Base-by-base conservation (phyloP, 1,139 yeast genomes). In the Protomyces inouyei region DNA sequence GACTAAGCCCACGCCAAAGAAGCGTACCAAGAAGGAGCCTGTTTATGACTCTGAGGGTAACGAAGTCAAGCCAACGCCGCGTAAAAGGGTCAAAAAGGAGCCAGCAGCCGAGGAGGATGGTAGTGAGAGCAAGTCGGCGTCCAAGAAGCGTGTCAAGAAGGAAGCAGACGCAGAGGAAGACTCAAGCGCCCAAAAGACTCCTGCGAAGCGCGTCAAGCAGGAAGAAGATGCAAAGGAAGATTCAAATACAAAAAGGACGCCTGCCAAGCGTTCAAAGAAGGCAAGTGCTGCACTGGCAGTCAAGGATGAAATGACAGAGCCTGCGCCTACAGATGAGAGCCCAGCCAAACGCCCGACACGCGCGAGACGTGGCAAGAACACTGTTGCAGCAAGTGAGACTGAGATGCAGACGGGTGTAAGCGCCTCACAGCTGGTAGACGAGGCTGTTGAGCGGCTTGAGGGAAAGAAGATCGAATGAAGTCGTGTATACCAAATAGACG, bases 351-450 rank as follows among this genome's bases (percentile, higher is more conserved):
- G 51, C 5, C 5, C 23, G 18, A 36, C 52, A 51, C 28, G 43
- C 14, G 9, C 46, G 35, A 36, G 55, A 21, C 28, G 55, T n/a
- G 52, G 52, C 21, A 52, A 32, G 10, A 40, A 59, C 21, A 36
- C 52, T 9, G 12, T 43, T 4, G 63, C 63, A 10, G 63, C 63
- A 14, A 25, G 56, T 4, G 48, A 52, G 36, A 43, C 36, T 18
- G 63, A 59, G 35, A 36, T 52, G 28, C 46, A 59, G 52, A 59
- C 57, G 10, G 63, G 63, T 37, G 16, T 57, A 61, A 10, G 66
- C 66, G 45, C 66, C 65, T n/a, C 55, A 55, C n/a, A 63, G 63
- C 40, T 68, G 66, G 54, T 68, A 64, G 48, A 61, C 64, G 21
- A 66, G 57, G 64, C 69, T 64, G 25, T 55, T 55, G 45, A 38